Conservation (phyloP, 192 early-diverging fungal species). For the Coemansia sp. region DNA sequence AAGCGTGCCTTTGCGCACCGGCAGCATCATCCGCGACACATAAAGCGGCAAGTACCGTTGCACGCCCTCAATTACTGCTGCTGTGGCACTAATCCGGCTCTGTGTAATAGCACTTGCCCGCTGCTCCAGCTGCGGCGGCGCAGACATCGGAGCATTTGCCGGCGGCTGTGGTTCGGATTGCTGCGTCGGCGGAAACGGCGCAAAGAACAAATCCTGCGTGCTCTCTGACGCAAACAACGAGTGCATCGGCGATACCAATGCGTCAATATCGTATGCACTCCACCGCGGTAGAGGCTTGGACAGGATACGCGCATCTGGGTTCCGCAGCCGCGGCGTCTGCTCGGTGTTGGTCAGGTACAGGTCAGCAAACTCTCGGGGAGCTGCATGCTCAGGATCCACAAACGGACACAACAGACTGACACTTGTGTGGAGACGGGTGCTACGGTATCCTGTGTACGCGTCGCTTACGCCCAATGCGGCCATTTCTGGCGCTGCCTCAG, state of each 20-base stretch:
- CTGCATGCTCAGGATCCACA: constrained; percentile 9
- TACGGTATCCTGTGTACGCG: constrained; percentile 49
- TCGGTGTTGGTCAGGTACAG: constrained; percentile 18
- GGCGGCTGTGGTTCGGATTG: constrained; percentile 6
- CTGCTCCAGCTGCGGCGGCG: constrained; percentile 8
- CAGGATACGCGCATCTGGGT: constrained; percentile 14
- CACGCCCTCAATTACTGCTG: constrained; percentile 38
- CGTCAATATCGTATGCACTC: constrained; percentile 39
- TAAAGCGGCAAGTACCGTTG: constrained; percentile 45
- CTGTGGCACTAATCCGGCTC: constrained; percentile 45
- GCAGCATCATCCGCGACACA: constrained; percentile 56
- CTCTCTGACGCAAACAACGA: constrained; percentile 18
- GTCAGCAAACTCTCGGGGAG: constrained; percentile 14
- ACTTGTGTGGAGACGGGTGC: constrained; percentile 44
- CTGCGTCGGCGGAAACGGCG: constrained; percentile 19
- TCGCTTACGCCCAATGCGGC: constrained; percentile 27
- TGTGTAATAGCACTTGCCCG: constrained; percentile 19
- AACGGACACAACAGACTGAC: constrained; percentile 51
- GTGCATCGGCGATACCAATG: constrained; percentile 48
- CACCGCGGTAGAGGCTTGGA: constrained; percentile 27
- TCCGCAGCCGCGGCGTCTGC: constrained; percentile 16
- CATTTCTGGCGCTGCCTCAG: constrained; percentile 23
- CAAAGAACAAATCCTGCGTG: constrained; percentile 42
- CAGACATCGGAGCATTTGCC: not conserved
- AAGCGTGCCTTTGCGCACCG: constrained; percentile 52